Evolutionary conservation across 768 basidiomycete species (phyloP).

Genomic region (Trichaptum fuscoviolaceum): DNA sequence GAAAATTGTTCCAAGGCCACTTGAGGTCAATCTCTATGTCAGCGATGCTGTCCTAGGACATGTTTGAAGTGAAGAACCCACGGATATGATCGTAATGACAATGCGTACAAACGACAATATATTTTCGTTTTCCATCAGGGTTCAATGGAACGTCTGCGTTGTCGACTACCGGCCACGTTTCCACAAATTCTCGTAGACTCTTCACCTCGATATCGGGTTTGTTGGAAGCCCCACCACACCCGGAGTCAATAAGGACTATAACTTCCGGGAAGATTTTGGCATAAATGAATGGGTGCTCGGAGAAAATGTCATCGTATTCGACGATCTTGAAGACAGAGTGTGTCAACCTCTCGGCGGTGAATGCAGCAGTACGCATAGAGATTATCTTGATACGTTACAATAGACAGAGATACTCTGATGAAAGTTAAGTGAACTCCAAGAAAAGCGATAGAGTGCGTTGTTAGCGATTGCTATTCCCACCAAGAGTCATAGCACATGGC

Average conservation of each 20-base stretch:
- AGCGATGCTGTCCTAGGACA: neutral
- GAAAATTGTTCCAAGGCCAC: constrained; percentile 49
- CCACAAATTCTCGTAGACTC: constrained; percentile 44
- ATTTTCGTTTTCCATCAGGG: constrained; percentile 32
- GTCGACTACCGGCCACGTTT: constrained; percentile 36
- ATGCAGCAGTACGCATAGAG: constrained; percentile 19
- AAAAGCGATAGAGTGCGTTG: too few relatives aligned
- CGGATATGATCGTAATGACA: constrained; percentile 58
- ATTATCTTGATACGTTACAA: neutral
- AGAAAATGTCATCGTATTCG: constrained; percentile 47
- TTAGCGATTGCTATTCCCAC: neutral
- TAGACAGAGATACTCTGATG: neutral
- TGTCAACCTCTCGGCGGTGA: constrained; percentile 31
- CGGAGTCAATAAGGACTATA: constrained; percentile 49
- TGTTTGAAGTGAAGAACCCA: constrained; percentile 25
- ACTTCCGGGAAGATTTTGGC: constrained; percentile 37
- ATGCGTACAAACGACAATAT: constrained; percentile 46
- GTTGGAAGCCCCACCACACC: constrained; percentile 45
- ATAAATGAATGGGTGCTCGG: constrained; percentile 52
- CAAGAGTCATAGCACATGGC: neutral
- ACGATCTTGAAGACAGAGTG: constrained; percentile 37
- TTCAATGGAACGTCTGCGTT: constrained; percentile 43
- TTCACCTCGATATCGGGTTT: constrained; percentile 35
- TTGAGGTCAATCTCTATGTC: constrained; percentile 15
- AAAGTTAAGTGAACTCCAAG: too few relatives aligned